phyloP scores from a whole-genome alignment of 805 yeast genomes.

The Candida odintsovae region DNA sequence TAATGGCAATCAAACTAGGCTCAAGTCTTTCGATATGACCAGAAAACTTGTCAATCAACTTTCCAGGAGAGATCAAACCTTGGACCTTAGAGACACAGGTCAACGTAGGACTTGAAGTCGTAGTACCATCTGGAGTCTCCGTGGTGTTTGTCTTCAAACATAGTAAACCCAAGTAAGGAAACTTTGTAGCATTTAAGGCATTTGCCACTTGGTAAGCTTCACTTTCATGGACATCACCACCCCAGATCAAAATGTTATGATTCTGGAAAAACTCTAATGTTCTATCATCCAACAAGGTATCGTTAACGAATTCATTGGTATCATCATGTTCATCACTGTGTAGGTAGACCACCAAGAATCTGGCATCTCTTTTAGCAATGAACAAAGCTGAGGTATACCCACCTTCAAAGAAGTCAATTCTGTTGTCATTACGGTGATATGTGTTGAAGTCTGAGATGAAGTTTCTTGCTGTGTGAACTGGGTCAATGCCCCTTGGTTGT shows the following conservation, averaged over 20 bases:
- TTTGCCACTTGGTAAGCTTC: conserved; percentile 84
- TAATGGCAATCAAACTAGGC: conserved; percentile 53
- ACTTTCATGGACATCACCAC: conserved; percentile 73
- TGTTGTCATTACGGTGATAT: conserved; percentile 22
- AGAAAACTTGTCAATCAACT: conserved; percentile 38
- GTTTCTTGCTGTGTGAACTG: conserved; percentile 46
- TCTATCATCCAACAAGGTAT: conserved; percentile 45
- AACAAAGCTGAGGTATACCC: conserved; percentile 78
- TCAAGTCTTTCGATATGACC: conserved; percentile 50
- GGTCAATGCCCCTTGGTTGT: conserved; percentile 36
- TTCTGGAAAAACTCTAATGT: conserved; percentile 44
- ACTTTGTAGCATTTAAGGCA: conserved; percentile 60
- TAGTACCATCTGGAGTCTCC: conserved; percentile 53
- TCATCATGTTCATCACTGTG: conserved; percentile 71
- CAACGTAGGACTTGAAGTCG: conserved; percentile 48
- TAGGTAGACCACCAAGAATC: conserved; percentile 68
- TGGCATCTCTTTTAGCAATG: conserved; percentile 60
- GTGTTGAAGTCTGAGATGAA: conserved; percentile 51
- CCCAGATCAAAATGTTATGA: conserved; percentile 69
- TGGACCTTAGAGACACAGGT: conserved; percentile 59
- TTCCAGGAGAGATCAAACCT: conserved; percentile 41
- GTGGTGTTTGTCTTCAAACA: conserved; percentile 51
- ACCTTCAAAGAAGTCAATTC: conserved; percentile 48
- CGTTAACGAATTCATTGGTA: conserved; percentile 43
- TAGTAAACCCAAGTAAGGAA: conserved; percentile 79